Evolutionary conservation across 257 asterid species (phyloP), one percentile per base, ranked within the genome.

Genomic region (Scutellaria baicalensis): DNA sequence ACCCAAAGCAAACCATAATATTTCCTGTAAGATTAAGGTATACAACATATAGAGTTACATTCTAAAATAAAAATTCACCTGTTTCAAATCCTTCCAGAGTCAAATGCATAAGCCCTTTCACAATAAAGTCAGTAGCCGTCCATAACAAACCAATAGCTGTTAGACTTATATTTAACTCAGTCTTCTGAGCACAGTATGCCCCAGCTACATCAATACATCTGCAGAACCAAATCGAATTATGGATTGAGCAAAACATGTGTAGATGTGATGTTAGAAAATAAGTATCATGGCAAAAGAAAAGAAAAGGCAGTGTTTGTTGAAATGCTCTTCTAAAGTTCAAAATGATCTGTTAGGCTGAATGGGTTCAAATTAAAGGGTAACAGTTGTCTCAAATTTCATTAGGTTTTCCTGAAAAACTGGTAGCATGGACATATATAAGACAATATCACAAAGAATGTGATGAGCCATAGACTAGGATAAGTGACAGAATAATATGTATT

Each of bases 151-250:
- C 99, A 50, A 91, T 77, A 66, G 99, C 96, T 77, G 99, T 93
- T 84, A 93, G 84, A 71, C 99, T 93, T 81, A 93, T 93, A 78
- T 93, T 93, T 81, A 93, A 77, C 71, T 91, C 99, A 36, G 96
- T 89, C 82, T 82, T 83, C 82, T 93, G 99, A 71, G 89, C 84
- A 83, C 99, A 80, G 84, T 85, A 93, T 54, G 97, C 94, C 78
- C 99, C 99, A 65, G 95, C 83, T 47, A 93, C 99, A 79, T 86
- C 94, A 82, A 93, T 87, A 81, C 99, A 93, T 77, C 99, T 93
- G 85, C 76, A 80, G 79, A 80, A 81, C 52, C 42, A 64, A 59
- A 61, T 13, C 16, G 61, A 75, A 73, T 58, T 43, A 59, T 61
- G 50, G 70, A 21, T 33, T 66, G 59, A 8, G 49, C 17, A 27